Evolutionary conservation across 768 basidiomycete genomes (phyloP).

Genomic region (Boletus edulis): DNA sequence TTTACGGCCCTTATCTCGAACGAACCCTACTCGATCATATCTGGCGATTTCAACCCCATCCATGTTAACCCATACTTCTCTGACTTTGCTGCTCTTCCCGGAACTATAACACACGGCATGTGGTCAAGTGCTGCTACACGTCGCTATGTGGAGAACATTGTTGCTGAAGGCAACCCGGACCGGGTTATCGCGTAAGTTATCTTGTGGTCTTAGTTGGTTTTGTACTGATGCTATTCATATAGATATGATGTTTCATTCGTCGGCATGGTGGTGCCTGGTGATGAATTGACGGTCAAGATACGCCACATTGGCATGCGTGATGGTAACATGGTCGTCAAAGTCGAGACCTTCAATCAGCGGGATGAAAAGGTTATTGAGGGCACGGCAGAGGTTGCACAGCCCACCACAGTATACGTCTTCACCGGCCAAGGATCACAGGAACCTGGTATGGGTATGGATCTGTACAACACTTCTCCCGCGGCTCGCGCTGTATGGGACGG

Average conservation of each 20-base stretch:
- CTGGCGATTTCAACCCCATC: slow-evolving; percentile 98
- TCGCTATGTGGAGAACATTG: slow-evolving; percentile 88
- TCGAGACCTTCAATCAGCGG: slow-evolving; percentile 79
- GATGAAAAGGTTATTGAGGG: slow-evolving; percentile 94
- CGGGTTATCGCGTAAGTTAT: slow-evolving; percentile 79
- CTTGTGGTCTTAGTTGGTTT: not conserved
- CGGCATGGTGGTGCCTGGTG: slow-evolving; percentile 93
- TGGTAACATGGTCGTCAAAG: slow-evolving; percentile 89
- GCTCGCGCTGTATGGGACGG: slow-evolving; percentile 97
- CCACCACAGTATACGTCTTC: slow-evolving; percentile 93
- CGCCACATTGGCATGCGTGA: slow-evolving; percentile 89
- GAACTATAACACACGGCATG: slow-evolving; percentile 97
- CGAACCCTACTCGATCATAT: slow-evolving; percentile 92
- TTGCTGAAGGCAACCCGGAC: slow-evolving; percentile 88
- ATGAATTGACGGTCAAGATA: slow-evolving; percentile 82
- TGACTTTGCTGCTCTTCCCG: slow-evolving; percentile 86
- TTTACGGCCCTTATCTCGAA: slow-evolving; percentile 90
- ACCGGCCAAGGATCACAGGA: slow-evolving; percentile 99
- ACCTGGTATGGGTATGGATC: slow-evolving; percentile 98
- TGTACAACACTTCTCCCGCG: slow-evolving; percentile 89
- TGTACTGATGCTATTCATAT: slow-evolving; percentile 4
- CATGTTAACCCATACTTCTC: slow-evolving; percentile 99
- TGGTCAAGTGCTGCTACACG: slow-evolving; percentile 96
- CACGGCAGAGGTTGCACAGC: slow-evolving; percentile 89
- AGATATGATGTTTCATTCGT: slow-evolving; percentile 95